Percentiles rank a stretch among this genome's conserved stretches.
These are phyloP conservation scores for Boletus tomentosulus DNA, from an alignment of 768 basidiomycete species.

Conservation along the genomic window DNA sequence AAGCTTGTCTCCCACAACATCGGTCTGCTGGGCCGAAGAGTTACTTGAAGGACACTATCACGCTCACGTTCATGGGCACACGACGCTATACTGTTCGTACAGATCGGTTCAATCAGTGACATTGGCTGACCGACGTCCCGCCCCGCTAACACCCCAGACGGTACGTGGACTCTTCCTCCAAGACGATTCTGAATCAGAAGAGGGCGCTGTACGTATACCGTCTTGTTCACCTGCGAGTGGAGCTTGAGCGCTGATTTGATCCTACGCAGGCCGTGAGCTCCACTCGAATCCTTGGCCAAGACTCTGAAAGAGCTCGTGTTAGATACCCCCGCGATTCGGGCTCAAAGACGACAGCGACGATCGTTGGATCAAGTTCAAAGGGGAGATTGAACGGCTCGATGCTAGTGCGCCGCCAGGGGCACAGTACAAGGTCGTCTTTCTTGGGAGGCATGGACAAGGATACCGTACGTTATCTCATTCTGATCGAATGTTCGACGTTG, in stretches of 20 bases:
- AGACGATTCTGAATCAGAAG: slow-evolving; percentile 14
- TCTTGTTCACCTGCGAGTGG: neutral
- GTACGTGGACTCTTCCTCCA: slow-evolving; percentile 18
- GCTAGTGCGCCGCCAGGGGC: slow-evolving; percentile 32
- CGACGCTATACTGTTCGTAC: neutral
- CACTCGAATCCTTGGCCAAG: neutral
- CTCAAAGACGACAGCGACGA: slow-evolving; percentile 47
- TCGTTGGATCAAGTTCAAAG: slow-evolving; percentile 48
- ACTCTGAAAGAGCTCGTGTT: neutral
- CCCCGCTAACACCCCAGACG: slow-evolving; percentile 5
- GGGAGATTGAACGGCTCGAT: slow-evolving; percentile 44
- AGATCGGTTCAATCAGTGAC: neutral
- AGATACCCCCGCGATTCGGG: slow-evolving; percentile 60
- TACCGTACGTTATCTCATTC: slow-evolving; percentile 46
- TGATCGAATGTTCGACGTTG: neutral
- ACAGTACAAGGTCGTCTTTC: slow-evolving; percentile 59
- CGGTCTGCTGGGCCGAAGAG: neutral
- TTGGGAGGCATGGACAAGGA: slow-evolving; percentile 72
- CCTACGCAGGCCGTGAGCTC: slow-evolving; percentile 15
- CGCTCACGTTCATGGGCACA: neutral
- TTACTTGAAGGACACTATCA: neutral
- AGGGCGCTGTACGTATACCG: slow-evolving; percentile 7
- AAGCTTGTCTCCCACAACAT: neutral
- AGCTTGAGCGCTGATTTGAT: slow-evolving; percentile 1
- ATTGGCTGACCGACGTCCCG: neutral